Base-by-base conservation (phyloP, 108 stramenopile species). In the Skeletonema grethae region DNA sequence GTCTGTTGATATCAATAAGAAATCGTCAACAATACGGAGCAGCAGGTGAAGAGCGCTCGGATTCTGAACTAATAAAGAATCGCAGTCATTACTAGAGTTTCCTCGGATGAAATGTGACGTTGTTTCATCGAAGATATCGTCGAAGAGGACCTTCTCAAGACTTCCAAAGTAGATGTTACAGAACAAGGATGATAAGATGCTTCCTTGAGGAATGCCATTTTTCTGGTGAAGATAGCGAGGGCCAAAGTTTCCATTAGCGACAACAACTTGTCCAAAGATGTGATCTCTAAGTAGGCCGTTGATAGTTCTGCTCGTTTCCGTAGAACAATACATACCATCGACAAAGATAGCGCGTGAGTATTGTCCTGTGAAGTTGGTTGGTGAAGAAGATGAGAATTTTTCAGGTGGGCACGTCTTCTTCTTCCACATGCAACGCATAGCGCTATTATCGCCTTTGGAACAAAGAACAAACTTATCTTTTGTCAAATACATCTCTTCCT, bases 151-250 rank as follows among this genome's bases (percentile, higher is more conserved):
- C 20, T 74, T 67, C 70, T 98, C 97, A 15, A 96, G 50, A 63
- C 86, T 64, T 46, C 95, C 97, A 72, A 94, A 98, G 83, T 96
- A 98, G 13, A 91, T 57, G 58, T 97, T 96, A 77, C 97, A 98
- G 25, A 97, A 76, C 39, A 96, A 60, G 48, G 83, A 90, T 12
- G 95, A 94, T 22, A 98, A 73, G 20, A 93, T 85, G 46, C 93
- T 94, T 28, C 97, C 97, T 70, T 83, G 82, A 29, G 95, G 87
- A 66, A 95, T 93, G 9, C 95, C 95, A 34, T 39, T 63, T n/a
- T 48, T 78, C 77, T 95, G 95, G 29, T 82, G 69, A 36, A 93
- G 64, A 58, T 73, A 77, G 46, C 74, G 72, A 30, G 69, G 74
- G 6, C 84, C 86, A 38, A 43, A 79, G 12, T 83, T 79, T 15